Percentiles rank a stretch among this genome's conserved stretches.
phyloP scores from a whole-genome alignment of 2,329 filamentous ascomycete genomes.

The Periconia sp. region DNA sequence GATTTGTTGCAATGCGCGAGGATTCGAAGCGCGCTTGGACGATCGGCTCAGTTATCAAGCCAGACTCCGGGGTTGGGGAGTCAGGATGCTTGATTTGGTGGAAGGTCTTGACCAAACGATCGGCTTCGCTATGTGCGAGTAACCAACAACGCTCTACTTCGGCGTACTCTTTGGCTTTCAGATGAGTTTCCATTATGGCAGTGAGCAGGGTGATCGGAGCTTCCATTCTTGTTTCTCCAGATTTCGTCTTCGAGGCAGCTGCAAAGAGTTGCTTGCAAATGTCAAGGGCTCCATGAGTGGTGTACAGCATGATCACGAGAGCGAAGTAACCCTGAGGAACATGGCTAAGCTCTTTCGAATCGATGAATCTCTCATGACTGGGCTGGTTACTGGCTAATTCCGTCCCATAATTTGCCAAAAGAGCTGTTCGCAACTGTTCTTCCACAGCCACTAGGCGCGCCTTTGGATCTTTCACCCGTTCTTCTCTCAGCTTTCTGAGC shows the following conservation, averaged over 20 bases:
- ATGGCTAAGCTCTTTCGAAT: slow-evolving; percentile 45
- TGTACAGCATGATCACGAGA: slow-evolving; percentile 63
- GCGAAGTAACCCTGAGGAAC: slow-evolving; percentile 60
- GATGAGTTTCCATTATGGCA: slow-evolving; percentile 71
- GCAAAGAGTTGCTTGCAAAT: slow-evolving; percentile 43
- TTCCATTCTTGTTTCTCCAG: slow-evolving; percentile 17
- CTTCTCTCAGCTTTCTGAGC: slow-evolving; percentile 20
- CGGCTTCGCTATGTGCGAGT: slow-evolving; percentile 61
- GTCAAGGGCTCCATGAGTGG: slow-evolving; percentile 51
- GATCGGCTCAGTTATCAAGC: slow-evolving; percentile 28
- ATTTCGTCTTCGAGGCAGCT: slow-evolving; percentile 14
- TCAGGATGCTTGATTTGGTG: slow-evolving; percentile 42
- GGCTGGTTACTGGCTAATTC: slow-evolving; percentile 37
- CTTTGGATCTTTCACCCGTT: slow-evolving; percentile 15
- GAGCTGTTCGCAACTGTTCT: slow-evolving; percentile 30
- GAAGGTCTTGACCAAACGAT: slow-evolving; percentile 46
- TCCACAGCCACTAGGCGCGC: slow-evolving; percentile 33
- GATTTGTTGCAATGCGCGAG: slow-evolving; percentile 37
- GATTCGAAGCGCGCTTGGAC: slow-evolving; percentile 24
- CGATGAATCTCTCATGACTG: slow-evolving; percentile 24
- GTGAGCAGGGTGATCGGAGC: slow-evolving; percentile 49
- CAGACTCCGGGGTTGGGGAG: slow-evolving; percentile 14
- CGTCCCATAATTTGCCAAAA: slow-evolving; percentile 33
- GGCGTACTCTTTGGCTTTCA: slow-evolving; percentile 62
- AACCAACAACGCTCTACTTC: slow-evolving; percentile 72